Percentiles rank a stretch among this genome's conserved stretches.
These are phyloP conservation scores for Phytomonas francai DNA, from an alignment of 208 protist species.

Conservation along the genomic window DNA sequence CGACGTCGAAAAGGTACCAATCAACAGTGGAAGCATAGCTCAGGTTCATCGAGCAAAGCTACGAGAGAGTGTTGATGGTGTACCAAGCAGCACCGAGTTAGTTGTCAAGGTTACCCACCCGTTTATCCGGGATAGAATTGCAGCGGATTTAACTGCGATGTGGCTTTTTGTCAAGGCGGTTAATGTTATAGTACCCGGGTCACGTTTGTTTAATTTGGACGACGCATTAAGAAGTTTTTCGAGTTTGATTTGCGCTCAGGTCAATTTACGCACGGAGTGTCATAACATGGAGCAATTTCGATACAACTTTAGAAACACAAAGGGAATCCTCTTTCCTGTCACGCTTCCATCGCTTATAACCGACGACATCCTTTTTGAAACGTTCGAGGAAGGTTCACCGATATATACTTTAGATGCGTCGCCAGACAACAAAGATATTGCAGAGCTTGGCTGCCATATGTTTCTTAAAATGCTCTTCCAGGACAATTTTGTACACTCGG, in stretches of 20 bases:
- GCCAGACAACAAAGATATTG: conserved; percentile 51
- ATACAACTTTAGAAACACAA: conserved; percentile 70
- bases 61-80: conserved; percentile 51
- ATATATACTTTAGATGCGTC: conserved; percentile 44
- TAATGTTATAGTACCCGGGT: conserved; percentile 41
- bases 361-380: conserved; percentile 79
- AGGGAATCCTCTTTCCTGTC: conserved; percentile 76
- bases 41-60: conserved; percentile 86
- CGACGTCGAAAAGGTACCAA: conserved; percentile 68
- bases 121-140: conserved; percentile 53
- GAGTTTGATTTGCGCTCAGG: conserved; percentile 70
- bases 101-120: conserved; percentile 91
- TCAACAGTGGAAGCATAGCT: conserved; percentile 90
- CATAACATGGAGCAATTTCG: conserved; percentile 81
- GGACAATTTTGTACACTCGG: conserved; percentile 93
- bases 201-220: conserved; percentile 57
- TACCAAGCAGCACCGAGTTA: conserved; percentile 76
- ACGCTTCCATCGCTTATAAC: conserved; percentile 56
- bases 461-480: conserved; percentile 94
- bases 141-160: conserved; percentile 73
- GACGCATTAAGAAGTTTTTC: conserved; percentile 74
- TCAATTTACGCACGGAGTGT: conserved; percentile 79
- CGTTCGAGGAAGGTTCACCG: conserved; percentile 76
- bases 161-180: conserved; percentile 34
- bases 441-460: conserved; percentile 80